Base-by-base conservation (phyloP, 495 filamentous ascomycete genomes). In the Elaphomyces granulatus region DNA sequence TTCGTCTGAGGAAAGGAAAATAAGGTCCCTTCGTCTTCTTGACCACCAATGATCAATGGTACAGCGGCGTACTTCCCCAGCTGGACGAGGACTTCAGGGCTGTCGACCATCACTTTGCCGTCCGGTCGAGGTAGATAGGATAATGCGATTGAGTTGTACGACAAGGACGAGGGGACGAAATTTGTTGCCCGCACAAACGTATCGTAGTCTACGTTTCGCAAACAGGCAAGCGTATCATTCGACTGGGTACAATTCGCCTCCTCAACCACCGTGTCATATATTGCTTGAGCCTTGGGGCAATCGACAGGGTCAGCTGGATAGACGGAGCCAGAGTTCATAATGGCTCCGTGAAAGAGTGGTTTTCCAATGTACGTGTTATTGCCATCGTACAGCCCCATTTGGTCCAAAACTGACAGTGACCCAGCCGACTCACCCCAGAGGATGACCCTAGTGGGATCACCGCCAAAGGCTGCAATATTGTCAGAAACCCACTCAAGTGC, bases 101-200 rank as follows among this genome's bases (percentile, higher is more conserved):
- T 61, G 1, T 51, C 44, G 3, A 59, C 48, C 20, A 74, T 54
- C 36, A 74, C 56, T 40, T 72, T 69, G 31, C 65, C 63, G 40
- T 76, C 72, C 0, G 77, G 77, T 0, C 78, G 72, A 16, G 77
- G 77, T 0, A 82, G 53, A 44, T 81, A 81, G 0, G 74, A 76
- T 2, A 81, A 59, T 3, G 75, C 68, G 7, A 80, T 58, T 0
- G 77, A 78, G 39, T 53, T 69, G 53, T 80, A 83, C 20, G 72
- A 71, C 12, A 80, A 48, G 23, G 81, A 59, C 3, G 68, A 68
- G 0, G 78, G 76, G 26, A 75, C 59, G 20, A 63, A 58, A 15
- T 69, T 67, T 20, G 57, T 50, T 35, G 43, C 59, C 0, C 52
- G 47, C 9, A 54, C 52, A 16, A 56, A 58, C 18, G 47, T 52